phyloP scores from a whole-genome alignment of 768 basidiomycete species.

The Rhodosporidiobolus odoratus region DNA sequence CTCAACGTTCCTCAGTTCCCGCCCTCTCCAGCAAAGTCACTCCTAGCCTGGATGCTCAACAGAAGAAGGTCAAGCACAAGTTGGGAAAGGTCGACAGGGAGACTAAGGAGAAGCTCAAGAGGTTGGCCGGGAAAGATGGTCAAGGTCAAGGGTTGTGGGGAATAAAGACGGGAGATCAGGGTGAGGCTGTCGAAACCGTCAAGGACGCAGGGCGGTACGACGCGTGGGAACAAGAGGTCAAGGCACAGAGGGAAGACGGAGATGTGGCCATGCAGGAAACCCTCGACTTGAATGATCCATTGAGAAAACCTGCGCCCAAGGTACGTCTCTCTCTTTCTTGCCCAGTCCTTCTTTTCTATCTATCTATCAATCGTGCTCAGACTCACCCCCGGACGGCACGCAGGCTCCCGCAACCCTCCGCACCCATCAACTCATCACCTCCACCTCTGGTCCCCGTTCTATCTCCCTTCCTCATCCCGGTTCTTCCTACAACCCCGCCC shows the following conservation, averaged over 20 bases:
- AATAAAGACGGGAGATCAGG: slow-evolving; percentile 17
- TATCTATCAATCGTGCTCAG: neutral
- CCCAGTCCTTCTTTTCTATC: no score
- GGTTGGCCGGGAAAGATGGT: slow-evolving; percentile 31
- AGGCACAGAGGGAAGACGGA: slow-evolving; percentile 4
- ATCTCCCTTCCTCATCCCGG: slow-evolving; percentile 40
- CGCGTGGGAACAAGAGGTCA: slow-evolving; percentile 30
- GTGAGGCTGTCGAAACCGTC: slow-evolving; percentile 12
- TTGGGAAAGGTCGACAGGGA: slow-evolving; percentile 29
- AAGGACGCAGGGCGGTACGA: slow-evolving; percentile 35
- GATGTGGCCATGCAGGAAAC: slow-evolving; percentile 15
- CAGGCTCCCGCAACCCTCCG: slow-evolving; percentile 34
- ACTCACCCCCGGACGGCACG: neutral
- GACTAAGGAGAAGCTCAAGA: slow-evolving; percentile 38
- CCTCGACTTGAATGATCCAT: neutral
- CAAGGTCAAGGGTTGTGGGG: slow-evolving; percentile 39
- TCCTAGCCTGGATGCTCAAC: slow-evolving; percentile 17
- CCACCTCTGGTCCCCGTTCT: slow-evolving; percentile 10
- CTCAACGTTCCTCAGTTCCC: slow-evolving; percentile 34
- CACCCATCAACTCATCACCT: slow-evolving; percentile 29
- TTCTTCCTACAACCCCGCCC: slow-evolving; percentile 40
- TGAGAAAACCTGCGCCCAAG: slow-evolving; percentile 7
- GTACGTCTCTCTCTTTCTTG: slow-evolving; percentile 5
- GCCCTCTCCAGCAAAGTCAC: slow-evolving; percentile 18
- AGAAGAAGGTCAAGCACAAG: slow-evolving; percentile 26